These are phyloP conservation scores for Phytophthora europaea DNA, from an alignment of 352 stramenopile species.

Conservation along the genomic window DNA sequence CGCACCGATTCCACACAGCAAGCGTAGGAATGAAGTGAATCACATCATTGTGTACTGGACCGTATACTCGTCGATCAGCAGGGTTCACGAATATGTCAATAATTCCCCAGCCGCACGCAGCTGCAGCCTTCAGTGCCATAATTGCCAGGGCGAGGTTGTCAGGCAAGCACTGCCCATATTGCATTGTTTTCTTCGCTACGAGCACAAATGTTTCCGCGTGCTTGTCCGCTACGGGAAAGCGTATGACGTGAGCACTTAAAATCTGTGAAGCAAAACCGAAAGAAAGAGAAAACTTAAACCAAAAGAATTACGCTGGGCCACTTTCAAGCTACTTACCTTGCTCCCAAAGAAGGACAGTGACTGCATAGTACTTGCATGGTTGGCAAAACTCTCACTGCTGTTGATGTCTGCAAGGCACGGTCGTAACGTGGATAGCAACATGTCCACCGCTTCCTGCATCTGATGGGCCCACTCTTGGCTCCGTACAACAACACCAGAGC, in stretches of 20 bases:
- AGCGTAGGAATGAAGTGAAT: constrained; percentile 50
- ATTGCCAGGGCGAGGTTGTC: constrained; percentile 31
- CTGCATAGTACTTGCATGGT: constrained; percentile 27
- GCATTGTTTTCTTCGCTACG: constrained; percentile 31
- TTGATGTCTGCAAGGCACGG: constrained; percentile 24
- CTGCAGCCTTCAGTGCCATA: constrained; percentile 53
- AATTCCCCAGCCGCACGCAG: constrained; percentile 61
- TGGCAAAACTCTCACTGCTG: constrained; percentile 22
- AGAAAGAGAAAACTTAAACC: constrained; percentile 7
- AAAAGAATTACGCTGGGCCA: not conserved
- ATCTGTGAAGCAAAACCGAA: constrained; percentile 17
- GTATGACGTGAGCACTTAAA: constrained; percentile 32
- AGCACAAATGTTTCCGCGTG: constrained; percentile 34
- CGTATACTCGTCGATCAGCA: constrained; percentile 38
- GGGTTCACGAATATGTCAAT: constrained; percentile 47
- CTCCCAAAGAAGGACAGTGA: constrained; percentile 35
- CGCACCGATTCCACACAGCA: constrained; percentile 54
- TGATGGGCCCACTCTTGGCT: constrained; percentile 33
- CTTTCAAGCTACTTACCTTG: constrained; percentile 36
- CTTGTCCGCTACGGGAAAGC: constrained; percentile 22
- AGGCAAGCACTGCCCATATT: constrained; percentile 35
- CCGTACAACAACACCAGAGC: constrained; percentile 18
- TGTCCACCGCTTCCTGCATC: constrained; percentile 29
- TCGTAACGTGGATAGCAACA: constrained; percentile 27
- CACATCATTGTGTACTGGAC: constrained; percentile 56